Base-by-base conservation (phyloP, 2,329 filamentous ascomycete genomes). In the Aspergillus fructus region DNA sequence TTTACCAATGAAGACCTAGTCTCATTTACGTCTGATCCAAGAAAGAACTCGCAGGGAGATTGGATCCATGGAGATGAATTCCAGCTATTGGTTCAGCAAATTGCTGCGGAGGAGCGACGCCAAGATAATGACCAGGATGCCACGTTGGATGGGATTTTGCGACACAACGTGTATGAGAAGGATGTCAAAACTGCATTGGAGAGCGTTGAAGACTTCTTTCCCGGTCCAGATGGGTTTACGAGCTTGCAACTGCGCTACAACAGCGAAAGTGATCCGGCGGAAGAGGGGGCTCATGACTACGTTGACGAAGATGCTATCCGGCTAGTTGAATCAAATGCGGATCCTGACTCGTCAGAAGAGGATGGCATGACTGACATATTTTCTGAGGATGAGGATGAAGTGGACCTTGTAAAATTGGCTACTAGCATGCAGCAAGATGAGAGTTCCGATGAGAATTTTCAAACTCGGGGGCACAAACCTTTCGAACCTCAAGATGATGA, bases 21-120 rank as follows among this genome's bases (percentile, higher is more conserved):
- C 3, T 91, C 91, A 2, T 96, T 97, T 87, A 96, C 92, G 40
- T 91, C 91, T 5, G 89, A 94, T 72, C 80, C 86, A 33, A 84
- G 92, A 53, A 83, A 90, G 59, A 85, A 85, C 2, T 83, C 87
- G 40, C 81, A 85, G n/a, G 85, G 86, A n/a, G 88, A 86, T 0
- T 99, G 94, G 93, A 89, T 97, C 55, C 93, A 97, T 64, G 93
- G 97, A 71, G 87, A 91, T 47, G 93, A 96, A 68, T 93, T 89
- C 68, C 80, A 85, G 33, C 78, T 86, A 43, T 81, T 89, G 64
- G 78, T 96, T 2, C 74, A 78, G 30, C 76, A 83, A 24, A 79
- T 96, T 23, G 84, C 90, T 8, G 70, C 76, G 1, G 80, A 88
- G 23, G 92, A 97, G 70, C 82, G 78, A 59, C 74, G 74, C 5